Base-by-base conservation (phyloP, 805 yeast species). In the Lipomyces yamanashiensis region DNA sequence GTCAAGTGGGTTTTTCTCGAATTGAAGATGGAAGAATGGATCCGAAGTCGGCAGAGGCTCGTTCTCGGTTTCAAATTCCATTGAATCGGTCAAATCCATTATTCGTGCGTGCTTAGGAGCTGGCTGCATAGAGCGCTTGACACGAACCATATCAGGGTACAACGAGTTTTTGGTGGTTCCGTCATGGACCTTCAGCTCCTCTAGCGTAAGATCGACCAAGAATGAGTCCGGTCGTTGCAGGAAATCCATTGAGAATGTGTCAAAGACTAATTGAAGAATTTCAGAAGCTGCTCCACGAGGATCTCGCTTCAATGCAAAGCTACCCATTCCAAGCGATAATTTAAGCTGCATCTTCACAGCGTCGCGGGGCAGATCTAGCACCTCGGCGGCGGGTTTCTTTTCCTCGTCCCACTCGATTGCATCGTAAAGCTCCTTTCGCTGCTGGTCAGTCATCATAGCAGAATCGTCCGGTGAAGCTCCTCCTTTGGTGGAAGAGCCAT, bases 351-450 rank as follows among this genome's bases (percentile, higher is more conserved):
- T 71, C n/a, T 84, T 84, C 4, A 88, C 84, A 41, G 90, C 78
- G 62, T 91, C 96, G 58, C 85, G 83, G 0, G 97, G 96, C 1
- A 89, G 71, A 63, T 88, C 87, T 8, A 73, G 63, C 12, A 70
- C 58, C 36, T 72, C 75, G 17, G 71, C 50, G 13, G 67, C 52
- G 5, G 71, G 64, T 1, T 87, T 78, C 36, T 85, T 85, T 0
- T 80, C 71, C 66, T 92, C 97, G 70, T 92, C 90, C 73, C 87
- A 92, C 67, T 92, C 99, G 67, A 95, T 92, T 0, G 98, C 96
- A 64, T 90, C 96, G 72, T 91, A 92, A 21, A 95, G 79, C 63
- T 96, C 99, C 72, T 90, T 82, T 67, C 90, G 82, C 72, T 95
- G 97, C 69, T 92, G 96, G 13, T 90, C 96, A 0, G 95, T 85